These are phyloP conservation scores for Ziziphus jujuba DNA, from an alignment of 306 rosid genomes.

Conservation along the genomic window DNA sequence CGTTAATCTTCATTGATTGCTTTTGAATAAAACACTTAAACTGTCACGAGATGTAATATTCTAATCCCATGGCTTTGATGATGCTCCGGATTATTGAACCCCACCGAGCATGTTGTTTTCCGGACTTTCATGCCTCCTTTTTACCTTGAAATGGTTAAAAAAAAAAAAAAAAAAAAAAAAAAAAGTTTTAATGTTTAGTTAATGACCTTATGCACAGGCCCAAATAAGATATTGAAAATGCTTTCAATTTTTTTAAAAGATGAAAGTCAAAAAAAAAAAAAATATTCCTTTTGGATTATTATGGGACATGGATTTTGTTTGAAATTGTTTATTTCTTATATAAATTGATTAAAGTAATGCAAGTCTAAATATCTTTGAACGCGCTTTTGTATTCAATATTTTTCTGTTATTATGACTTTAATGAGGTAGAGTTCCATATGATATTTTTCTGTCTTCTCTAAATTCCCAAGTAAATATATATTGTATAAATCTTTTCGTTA, in stretches of 20 bases:
- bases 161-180: not conserved
- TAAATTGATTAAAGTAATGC: not conserved
- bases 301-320: not conserved
- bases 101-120: slow-evolving; percentile 27
- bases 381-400: too few species aligned
- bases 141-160: slow-evolving; percentile 2
- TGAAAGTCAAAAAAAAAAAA: too few species aligned
- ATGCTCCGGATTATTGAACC: slow-evolving; percentile 14
- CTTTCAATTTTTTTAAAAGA: too few species aligned
- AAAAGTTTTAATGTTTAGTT: not conserved
- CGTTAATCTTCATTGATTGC: slow-evolving; percentile 25
- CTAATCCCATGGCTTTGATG: slow-evolving; percentile 11
- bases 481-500: too few species aligned
- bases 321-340: too few species aligned
- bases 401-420: too few species aligned
- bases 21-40: slow-evolving; percentile 15
- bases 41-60: not conserved
- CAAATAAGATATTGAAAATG: not conserved
- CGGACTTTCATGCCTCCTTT: slow-evolving; percentile 7
- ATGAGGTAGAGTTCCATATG: too few species aligned
- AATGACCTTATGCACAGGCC: too few species aligned
- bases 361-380: not conserved
- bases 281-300: not conserved
- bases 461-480: too few species aligned
- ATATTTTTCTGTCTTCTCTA: too few species aligned